Conservation (phyloP, 2,329 filamentous ascomycete species). For the Tolypocladium amazonense region DNA sequence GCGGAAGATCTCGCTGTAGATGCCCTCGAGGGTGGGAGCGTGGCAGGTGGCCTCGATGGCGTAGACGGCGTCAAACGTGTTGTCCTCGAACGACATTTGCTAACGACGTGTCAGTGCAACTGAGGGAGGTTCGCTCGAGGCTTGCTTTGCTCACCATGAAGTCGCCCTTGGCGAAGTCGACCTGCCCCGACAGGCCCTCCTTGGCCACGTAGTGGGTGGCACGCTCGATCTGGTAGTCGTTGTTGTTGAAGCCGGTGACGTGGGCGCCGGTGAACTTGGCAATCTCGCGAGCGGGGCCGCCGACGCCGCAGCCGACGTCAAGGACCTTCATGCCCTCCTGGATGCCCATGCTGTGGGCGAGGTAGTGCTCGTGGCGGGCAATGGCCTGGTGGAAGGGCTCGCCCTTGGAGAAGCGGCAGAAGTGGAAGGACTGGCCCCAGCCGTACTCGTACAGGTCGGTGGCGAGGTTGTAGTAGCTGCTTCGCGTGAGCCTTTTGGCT, state of each 20-base stretch:
- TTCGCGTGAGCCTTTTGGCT: slow-evolving; percentile 7
- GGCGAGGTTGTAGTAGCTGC: slow-evolving; percentile 90
- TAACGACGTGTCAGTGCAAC: neutral
- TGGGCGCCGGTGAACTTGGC: slow-evolving; percentile 89
- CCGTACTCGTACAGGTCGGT: slow-evolving; percentile 95
- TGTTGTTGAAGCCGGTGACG: slow-evolving; percentile 92
- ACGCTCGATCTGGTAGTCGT: slow-evolving; percentile 96
- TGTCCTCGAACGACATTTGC: slow-evolving; percentile 86
- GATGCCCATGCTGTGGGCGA: slow-evolving; percentile 80
- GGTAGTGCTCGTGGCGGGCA: slow-evolving; percentile 94
- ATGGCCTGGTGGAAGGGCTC: slow-evolving; percentile 88
- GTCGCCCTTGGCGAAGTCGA: slow-evolving; percentile 86
- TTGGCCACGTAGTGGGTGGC: slow-evolving; percentile 76
- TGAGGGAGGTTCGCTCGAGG: neutral
- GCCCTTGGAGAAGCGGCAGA: slow-evolving; percentile 81
- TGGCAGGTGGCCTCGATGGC: slow-evolving; percentile 97
- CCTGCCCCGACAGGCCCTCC: slow-evolving; percentile 69
- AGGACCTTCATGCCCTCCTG: slow-evolving; percentile 81
- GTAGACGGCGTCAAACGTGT: slow-evolving; percentile 89
- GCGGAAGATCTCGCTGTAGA: slow-evolving; percentile 90
- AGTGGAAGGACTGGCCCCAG: slow-evolving; percentile 95
- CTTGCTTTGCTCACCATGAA: slow-evolving; percentile 60
- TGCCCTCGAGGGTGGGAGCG: slow-evolving; percentile 78
- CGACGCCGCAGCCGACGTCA: slow-evolving; percentile 94
- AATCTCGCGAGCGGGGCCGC: slow-evolving; percentile 90